phyloP scores from a whole-genome alignment of 169 alveolate genomes.

The Plasmodium ovale region DNA sequence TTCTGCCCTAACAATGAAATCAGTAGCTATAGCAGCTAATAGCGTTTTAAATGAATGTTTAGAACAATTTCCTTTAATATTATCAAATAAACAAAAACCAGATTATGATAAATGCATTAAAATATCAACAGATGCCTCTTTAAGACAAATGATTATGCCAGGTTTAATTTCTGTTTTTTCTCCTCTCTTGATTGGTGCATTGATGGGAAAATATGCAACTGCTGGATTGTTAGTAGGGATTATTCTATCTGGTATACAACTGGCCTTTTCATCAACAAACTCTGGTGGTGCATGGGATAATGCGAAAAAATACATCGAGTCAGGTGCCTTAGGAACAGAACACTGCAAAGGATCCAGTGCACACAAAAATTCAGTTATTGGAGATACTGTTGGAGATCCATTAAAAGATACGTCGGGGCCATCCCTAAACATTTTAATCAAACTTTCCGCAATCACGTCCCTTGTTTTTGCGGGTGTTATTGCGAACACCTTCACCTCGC shows the following conservation, averaged over 20 bases:
- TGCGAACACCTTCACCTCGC: conserved; percentile 76
- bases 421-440: conserved; percentile 88
- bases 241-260: conserved; percentile 90
- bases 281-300: conserved; percentile 95
- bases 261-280: conserved; percentile 91
- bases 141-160: conserved; percentile 91
- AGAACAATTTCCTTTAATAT: conserved; percentile 88
- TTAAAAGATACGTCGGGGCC: conserved; percentile 97
- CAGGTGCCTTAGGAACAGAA: conserved; percentile 84
- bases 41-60: conserved; percentile 91
- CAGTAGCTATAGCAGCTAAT: conserved; percentile 93
- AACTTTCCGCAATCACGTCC: conserved; percentile 89
- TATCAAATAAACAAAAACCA: conserved; percentile 86
- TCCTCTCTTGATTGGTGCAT: conserved; percentile 87
- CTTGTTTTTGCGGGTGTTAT: conserved; percentile 89
- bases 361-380: conserved; percentile 91
- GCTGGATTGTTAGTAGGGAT: conserved; percentile 94
- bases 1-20: conserved; percentile 92
- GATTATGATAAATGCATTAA: conserved; percentile 89
- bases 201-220: conserved; percentile 90
- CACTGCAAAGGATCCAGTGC: conserved; percentile 83
- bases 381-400: conserved; percentile 96
- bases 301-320: conserved; percentile 90
- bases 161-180: conserved; percentile 88
- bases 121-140: conserved; percentile 90